phyloP scores from a whole-genome alignment of 1,284 basidiomycete species.

The Fomes fomentarius region DNA sequence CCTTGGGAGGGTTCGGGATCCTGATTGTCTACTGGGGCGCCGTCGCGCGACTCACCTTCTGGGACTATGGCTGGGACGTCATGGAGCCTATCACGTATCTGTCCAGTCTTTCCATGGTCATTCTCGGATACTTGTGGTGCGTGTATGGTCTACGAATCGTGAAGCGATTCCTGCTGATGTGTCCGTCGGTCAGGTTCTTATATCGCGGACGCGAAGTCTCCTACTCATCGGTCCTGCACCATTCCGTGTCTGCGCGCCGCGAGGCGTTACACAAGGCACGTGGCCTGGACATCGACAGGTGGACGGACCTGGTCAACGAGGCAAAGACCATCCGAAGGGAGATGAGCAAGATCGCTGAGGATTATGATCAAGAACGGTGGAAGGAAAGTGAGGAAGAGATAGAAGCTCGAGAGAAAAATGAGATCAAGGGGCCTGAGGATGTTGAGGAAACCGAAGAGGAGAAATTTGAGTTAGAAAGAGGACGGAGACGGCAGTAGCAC shows the following conservation, averaged over 20 bases:
- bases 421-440: slow-evolving; percentile 8
- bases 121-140: slow-evolving; percentile 61
- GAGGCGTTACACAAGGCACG: slow-evolving; percentile 57
- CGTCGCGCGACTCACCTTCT: slow-evolving; percentile 67
- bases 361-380: slow-evolving; percentile 51
- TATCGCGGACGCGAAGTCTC: slow-evolving; percentile 73
- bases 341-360: slow-evolving; percentile 61
- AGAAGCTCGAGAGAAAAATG: slow-evolving; percentile 11
- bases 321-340: slow-evolving; percentile 52
- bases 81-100: slow-evolving; percentile 75
- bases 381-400: slow-evolving; percentile 37
- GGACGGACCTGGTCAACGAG: slow-evolving; percentile 59
- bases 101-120: slow-evolving; percentile 61
- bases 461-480: slow-evolving; percentile 3
- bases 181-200: slow-evolving; percentile 44
- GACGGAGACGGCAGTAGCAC: not conserved
- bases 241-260: slow-evolving; percentile 59
- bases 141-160: slow-evolving; percentile 6
- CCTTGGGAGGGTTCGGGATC: slow-evolving; percentile 59
- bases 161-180: not conserved
- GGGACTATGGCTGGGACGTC: slow-evolving; percentile 66
- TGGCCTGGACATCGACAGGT: slow-evolving; percentile 66
- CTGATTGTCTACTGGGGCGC: slow-evolving; percentile 66
- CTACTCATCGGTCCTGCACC: slow-evolving; percentile 61
- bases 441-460: slow-evolving; percentile 9